phyloP scores from a whole-genome alignment of 2,329 filamentous ascomycete species.

The Massarina eburnea region DNA sequence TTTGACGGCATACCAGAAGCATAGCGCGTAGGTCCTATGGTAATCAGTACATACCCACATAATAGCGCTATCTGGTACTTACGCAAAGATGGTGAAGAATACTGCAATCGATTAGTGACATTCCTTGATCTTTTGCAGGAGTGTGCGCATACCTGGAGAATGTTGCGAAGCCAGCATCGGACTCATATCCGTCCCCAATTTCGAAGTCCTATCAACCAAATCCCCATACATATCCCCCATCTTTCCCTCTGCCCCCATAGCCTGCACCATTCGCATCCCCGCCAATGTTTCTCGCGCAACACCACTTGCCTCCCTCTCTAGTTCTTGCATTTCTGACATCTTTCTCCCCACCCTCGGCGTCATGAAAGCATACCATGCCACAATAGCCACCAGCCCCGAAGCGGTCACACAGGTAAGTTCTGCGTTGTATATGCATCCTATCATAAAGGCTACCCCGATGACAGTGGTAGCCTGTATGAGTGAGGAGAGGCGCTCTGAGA shows the following conservation, averaged over 20 bases:
- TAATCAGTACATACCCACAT: conserved; percentile 1
- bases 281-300: conserved; percentile 20
- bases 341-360: conserved; percentile 19
- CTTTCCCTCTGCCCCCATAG: conserved; percentile 25
- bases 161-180: conserved; percentile 21
- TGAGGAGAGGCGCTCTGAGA: conserved; percentile 29
- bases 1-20: conserved; percentile 29
- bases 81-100: conserved; percentile 28
- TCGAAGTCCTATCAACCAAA: conserved; percentile 9
- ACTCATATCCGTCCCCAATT: conserved; percentile 17
- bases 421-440: conserved; percentile 31
- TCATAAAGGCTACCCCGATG: conserved; percentile 21
- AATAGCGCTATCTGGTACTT: neutral
- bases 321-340: conserved; percentile 16
- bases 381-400: conserved; percentile 22
- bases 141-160: conserved; percentile 16
- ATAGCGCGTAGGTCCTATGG: conserved; percentile 23
- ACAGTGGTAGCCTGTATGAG: conserved; percentile 28
- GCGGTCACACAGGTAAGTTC: conserved; percentile 28
- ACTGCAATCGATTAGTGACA: conserved; percentile 8
- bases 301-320: conserved; percentile 23
- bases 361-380: conserved; percentile 21
- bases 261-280: conserved; percentile 26
- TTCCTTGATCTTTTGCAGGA: neutral
- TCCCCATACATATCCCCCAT: conserved; percentile 15